These are phyloP conservation scores for Psilocybe sp. DNA, from an alignment of 768 basidiomycete species.

Conservation along the genomic window DNA sequence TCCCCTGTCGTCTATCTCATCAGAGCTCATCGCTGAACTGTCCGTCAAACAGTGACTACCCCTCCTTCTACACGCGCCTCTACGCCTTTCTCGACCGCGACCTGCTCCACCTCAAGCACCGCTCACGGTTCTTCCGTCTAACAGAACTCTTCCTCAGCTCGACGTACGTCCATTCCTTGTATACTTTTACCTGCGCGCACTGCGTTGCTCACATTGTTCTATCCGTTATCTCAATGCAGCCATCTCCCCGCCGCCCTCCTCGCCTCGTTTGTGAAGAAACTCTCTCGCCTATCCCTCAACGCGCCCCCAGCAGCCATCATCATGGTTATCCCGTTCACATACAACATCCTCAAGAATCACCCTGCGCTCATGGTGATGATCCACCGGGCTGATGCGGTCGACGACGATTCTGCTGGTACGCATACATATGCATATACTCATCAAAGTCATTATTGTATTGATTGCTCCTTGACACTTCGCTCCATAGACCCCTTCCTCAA, in stretches of 20 bases:
- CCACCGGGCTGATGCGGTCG: constrained; percentile 51
- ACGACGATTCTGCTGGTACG: constrained; percentile 33
- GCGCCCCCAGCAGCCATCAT: constrained; percentile 91
- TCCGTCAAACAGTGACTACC: constrained; percentile 79
- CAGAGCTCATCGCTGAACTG: not conserved
- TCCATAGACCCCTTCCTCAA: constrained; percentile 63
- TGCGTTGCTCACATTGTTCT: not conserved
- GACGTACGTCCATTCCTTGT: constrained; percentile 53
- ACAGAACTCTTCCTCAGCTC: constrained; percentile 90
- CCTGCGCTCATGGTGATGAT: constrained; percentile 93
- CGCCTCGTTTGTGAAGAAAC: constrained; percentile 91
- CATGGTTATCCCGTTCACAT: constrained; percentile 89
- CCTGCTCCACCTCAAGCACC: constrained; percentile 87
- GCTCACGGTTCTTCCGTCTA: constrained; percentile 93
- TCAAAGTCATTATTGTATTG: not conserved
- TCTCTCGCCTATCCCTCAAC: constrained; percentile 77
- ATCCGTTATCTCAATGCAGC: constrained; percentile 34
- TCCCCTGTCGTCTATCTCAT: not conserved
- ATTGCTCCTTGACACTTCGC: not conserved
- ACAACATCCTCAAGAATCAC: constrained; percentile 91
- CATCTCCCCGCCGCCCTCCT: constrained; percentile 89
- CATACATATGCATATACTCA: not conserved
- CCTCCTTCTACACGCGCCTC: constrained; percentile 89
- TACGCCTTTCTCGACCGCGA: constrained; percentile 88
- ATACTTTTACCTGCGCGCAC: not conserved